phyloP scores from a whole-genome alignment of 371 early-diverging fungal species.

The Mucor piriformis region DNA sequence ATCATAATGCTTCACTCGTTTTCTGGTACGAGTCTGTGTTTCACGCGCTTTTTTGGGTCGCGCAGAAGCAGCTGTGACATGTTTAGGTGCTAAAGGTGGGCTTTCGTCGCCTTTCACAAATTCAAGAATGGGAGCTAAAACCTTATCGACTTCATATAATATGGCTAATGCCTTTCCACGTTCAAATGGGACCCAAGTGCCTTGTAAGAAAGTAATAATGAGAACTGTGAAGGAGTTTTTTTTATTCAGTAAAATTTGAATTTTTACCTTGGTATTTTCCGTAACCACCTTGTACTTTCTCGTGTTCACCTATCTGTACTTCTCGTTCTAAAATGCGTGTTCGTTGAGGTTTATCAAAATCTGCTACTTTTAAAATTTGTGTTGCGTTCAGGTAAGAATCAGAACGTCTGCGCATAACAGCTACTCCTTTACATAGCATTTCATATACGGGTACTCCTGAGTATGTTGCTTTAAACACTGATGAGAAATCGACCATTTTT shows the following conservation, averaged over 20 bases:
- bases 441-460: constrained; percentile 90
- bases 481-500: constrained; percentile 14
- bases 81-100: constrained; percentile 56
- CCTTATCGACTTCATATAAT: constrained; percentile 41
- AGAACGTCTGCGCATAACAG: constrained; percentile 84
- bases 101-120: constrained; percentile 35
- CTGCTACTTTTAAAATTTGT: constrained; percentile 92
- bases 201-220: constrained; percentile 35
- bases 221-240: no score
- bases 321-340: constrained; percentile 89
- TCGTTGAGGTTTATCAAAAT: constrained; percentile 84
- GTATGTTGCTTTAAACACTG: constrained; percentile 71
- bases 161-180: constrained; percentile 74
- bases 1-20: constrained; percentile 28
- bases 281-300: constrained; percentile 94
- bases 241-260: not conserved
- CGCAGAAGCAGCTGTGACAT: constrained; percentile 25
- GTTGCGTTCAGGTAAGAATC: constrained; percentile 93
- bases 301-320: constrained; percentile 75
- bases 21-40: constrained; percentile 26
- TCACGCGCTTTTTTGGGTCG: constrained; percentile 35
- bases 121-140: constrained; percentile 18
- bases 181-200: constrained; percentile 83
- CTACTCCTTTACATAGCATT: constrained; percentile 78
- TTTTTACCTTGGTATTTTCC: constrained; percentile 91